Percentiles rank a stretch among this genome's conserved stretches.
phyloP scores from a whole-genome alignment of 306 rosid species.

The Cicer cuneatum region DNA sequence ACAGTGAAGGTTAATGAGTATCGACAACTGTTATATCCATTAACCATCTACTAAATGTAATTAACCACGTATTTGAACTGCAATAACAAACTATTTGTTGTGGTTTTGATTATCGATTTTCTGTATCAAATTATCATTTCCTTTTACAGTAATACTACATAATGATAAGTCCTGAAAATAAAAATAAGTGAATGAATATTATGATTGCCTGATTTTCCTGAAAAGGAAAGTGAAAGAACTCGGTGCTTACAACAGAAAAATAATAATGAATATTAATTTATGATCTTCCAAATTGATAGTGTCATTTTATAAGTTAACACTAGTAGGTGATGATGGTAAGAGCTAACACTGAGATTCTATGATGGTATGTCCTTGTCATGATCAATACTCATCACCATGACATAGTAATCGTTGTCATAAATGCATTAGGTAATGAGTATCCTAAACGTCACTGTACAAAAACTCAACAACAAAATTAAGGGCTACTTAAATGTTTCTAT shows the following conservation, averaged over 20 bases:
- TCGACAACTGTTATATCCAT: no score
- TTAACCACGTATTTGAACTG: no score
- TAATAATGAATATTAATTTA: neutral
- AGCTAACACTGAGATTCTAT: slow-evolving; percentile 20
- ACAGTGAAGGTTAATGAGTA: no score
- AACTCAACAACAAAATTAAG: slow-evolving; percentile 6
- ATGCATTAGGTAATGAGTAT: slow-evolving; percentile 2
- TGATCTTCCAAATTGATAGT: slow-evolving; percentile 6
- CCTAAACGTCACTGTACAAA: neutral
- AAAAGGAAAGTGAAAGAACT: neutral
- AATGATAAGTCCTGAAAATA: slow-evolving; percentile 1
- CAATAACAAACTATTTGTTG: no score
- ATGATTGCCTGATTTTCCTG: neutral
- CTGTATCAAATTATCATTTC: no score
- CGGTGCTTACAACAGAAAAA: neutral
- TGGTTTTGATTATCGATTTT: no score
- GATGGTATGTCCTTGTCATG: neutral
- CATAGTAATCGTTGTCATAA: neutral
- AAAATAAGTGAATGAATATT: slow-evolving; percentile 16
- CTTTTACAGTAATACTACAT: slow-evolving; percentile 3
- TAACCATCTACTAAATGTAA: no score
- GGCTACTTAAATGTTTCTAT: slow-evolving; percentile 3
- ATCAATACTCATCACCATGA: slow-evolving; percentile 14
- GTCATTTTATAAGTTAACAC: slow-evolving; percentile 18
- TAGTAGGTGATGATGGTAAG: slow-evolving; percentile 3